Percentiles rank a stretch among this genome's conserved stretches.
Conservation (phyloP, 352 stramenopile genomes). For the Peronospora belbahrii region DNA sequence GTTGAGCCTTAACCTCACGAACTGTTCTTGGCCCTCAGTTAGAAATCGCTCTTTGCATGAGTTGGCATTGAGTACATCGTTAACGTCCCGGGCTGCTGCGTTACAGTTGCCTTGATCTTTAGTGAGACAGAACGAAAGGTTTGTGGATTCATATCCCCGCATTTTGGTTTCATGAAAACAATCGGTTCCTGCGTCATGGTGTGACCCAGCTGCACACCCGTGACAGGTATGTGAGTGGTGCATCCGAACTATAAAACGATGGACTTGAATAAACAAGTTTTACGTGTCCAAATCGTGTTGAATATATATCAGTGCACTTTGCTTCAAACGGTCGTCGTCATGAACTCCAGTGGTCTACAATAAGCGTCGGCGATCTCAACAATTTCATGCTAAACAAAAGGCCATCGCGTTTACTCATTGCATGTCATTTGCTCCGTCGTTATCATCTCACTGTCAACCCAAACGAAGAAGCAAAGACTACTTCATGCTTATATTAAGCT, state of each 20-base stretch:
- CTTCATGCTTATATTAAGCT: not conserved
- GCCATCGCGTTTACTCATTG: no score
- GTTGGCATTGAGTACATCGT: slow-evolving; percentile 52
- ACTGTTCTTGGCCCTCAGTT: slow-evolving; percentile 42
- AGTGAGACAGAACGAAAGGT: slow-evolving; percentile 43
- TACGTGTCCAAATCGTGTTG: no score
- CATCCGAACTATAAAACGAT: no score
- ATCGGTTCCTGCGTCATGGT: slow-evolving; percentile 5
- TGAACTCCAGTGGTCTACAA: not conserved
- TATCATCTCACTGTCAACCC: no score
- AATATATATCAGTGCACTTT: no score
- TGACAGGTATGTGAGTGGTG: no score
- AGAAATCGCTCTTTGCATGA: slow-evolving; percentile 26
- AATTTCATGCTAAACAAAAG: no score
- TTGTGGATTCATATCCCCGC: no score
- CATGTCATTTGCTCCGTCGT: not conserved
- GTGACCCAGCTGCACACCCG: no score
- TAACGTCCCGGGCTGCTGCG: slow-evolving; percentile 52
- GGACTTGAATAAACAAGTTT: no score
- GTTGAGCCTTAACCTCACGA: slow-evolving; percentile 58
- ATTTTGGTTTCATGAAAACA: slow-evolving; percentile 36
- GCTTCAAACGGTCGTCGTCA: not conserved
- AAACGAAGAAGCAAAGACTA: not conserved
- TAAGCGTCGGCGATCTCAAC: no score
- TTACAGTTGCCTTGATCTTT: slow-evolving; percentile 57